Evolutionary conservation across 169 alveolate genomes (phyloP), one percentile per base, ranked within the genome.

Genomic region (Cytauxzoon felis): DNA sequence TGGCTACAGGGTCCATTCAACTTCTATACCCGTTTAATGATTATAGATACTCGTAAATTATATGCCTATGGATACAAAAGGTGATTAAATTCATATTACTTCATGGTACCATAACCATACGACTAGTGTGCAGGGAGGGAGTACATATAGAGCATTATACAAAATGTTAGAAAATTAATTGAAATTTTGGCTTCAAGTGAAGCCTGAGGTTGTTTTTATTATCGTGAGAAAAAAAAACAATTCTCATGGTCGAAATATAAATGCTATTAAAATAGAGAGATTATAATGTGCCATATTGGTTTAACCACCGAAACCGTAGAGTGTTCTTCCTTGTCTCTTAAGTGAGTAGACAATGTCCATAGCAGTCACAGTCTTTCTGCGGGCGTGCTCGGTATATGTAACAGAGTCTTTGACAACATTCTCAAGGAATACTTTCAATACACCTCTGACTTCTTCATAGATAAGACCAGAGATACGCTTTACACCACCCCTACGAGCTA

Each of bases 401-500:
- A 97, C 98, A 66, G 99, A 94, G 80, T 97, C 99, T 92, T 96
- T 95, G 82, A 97, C 94, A 57, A 96, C 99, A 78, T 91, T 92
- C 89, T 96, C 99, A 68, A 97, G 92, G 97, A 96, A 97, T 32
- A 92, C 92, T 92, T 95, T 96, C 63, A 97, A 90, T 59, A 96
- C 99, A 72, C 96, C 97, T 71, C 99, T 93, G 47, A 97, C 95
- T 92, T 97, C 99, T 85, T 96, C 99, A 90, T 97, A 97, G 78
- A 97, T 96, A 83, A 95, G 89, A 69, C 98, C 98, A 34, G 98
- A 93, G 64, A 97, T 97, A 91, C 99, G 97, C 91, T 97, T 97
- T 47, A 97, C 99, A 63, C 99, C 99, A 78, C 99, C 99, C 89
- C 99, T 96, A 73, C 99, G 96, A 50, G 99, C 99, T 71, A 97